These are phyloP conservation scores for Brasilioporus rufonigricans DNA, from an alignment of 768 basidiomycete genomes.

Conservation along the genomic window DNA sequence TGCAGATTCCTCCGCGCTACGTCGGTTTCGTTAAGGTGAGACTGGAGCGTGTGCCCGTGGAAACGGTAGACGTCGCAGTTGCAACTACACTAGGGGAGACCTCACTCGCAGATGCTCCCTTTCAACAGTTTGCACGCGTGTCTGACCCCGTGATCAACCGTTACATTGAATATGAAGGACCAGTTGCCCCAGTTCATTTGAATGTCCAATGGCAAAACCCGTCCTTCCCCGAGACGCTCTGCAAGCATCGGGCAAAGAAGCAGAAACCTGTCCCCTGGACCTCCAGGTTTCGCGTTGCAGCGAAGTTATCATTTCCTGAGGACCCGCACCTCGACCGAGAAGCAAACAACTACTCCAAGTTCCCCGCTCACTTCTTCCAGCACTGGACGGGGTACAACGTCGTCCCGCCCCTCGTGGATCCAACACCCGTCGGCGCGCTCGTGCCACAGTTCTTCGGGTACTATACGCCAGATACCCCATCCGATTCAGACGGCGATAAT, in stretches of 20 bases:
- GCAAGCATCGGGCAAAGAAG: constrained; percentile 7
- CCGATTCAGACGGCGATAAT: constrained; percentile 4
- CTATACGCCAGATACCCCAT: constrained; percentile 38
- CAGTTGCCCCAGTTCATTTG: constrained; percentile 1
- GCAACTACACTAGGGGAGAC: background rate
- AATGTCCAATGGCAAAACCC: constrained; percentile 21
- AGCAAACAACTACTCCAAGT: constrained; percentile 25
- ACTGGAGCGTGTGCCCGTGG: background rate
- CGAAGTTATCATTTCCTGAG: constrained; percentile 38
- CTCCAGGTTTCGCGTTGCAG: constrained; percentile 38
- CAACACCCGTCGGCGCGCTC: constrained; percentile 48
- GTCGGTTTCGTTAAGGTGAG: constrained; percentile 8
- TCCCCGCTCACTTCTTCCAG: constrained; percentile 29
- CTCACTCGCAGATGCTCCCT: background rate
- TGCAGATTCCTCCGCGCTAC: background rate
- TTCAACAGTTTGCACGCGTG: background rate
- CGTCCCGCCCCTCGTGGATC: constrained; percentile 35
- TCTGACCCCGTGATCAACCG: background rate
- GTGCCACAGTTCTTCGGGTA: constrained; percentile 66
- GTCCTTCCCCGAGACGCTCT: constrained; percentile 7
- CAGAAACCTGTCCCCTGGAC: constrained; percentile 23
- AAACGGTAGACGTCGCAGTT: background rate
- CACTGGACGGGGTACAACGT: constrained; percentile 28
- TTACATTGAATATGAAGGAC: constrained; percentile 2
- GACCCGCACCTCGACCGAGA: constrained; percentile 36